Evolutionary conservation across 805 yeast species (phyloP).

Genomic region (Ogataea corticis): DNA sequence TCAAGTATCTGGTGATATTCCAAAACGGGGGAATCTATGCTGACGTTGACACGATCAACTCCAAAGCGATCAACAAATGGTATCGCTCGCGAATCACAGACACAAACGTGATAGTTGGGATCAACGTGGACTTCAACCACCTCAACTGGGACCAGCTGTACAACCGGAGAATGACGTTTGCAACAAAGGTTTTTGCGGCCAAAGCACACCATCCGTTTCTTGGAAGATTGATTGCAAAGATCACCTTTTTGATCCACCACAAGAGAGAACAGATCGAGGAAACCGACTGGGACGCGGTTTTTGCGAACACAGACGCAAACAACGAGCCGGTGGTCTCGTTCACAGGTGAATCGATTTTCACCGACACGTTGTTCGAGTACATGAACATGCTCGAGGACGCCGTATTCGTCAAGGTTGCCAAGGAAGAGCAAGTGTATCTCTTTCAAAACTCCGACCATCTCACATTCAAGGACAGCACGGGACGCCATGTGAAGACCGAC

Average conservation of each 20-base stretch:
- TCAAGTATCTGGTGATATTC: slow-evolving; percentile 48
- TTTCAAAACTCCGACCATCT: not conserved
- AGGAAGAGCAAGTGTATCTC: slow-evolving; percentile 10
- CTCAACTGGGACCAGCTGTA: slow-evolving; percentile 20
- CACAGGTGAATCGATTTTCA: slow-evolving; percentile 25
- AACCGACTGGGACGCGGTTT: slow-evolving; percentile 17
- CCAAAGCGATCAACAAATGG: slow-evolving; percentile 40
- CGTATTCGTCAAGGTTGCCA: slow-evolving; percentile 6
- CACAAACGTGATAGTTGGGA: slow-evolving; percentile 22
- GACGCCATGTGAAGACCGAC: slow-evolving; percentile 2
- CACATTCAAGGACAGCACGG: slow-evolving; percentile 4
- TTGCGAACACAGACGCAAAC: slow-evolving; percentile 14
- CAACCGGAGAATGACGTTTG: slow-evolving; percentile 22
- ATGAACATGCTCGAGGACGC: slow-evolving; percentile 16
- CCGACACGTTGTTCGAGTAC: slow-evolving; percentile 26
- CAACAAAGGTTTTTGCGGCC: slow-evolving; percentile 20
- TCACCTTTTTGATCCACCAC: slow-evolving; percentile 16
- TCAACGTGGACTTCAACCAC: slow-evolving; percentile 23
- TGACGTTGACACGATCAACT: slow-evolving; percentile 51
- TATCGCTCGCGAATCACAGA: slow-evolving; percentile 11
- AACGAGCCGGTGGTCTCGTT: slow-evolving; percentile 22
- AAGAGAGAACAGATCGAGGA: slow-evolving; percentile 5
- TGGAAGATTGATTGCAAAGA: slow-evolving; percentile 24
- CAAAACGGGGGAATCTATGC: slow-evolving; percentile 57
- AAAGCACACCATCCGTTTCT: slow-evolving; percentile 28